A percentile compares a stretch with the other conserved stretches of the same genome.
Conservation (phyloP, 495 filamentous ascomycete species). For the Trichoderma virens region DNA sequence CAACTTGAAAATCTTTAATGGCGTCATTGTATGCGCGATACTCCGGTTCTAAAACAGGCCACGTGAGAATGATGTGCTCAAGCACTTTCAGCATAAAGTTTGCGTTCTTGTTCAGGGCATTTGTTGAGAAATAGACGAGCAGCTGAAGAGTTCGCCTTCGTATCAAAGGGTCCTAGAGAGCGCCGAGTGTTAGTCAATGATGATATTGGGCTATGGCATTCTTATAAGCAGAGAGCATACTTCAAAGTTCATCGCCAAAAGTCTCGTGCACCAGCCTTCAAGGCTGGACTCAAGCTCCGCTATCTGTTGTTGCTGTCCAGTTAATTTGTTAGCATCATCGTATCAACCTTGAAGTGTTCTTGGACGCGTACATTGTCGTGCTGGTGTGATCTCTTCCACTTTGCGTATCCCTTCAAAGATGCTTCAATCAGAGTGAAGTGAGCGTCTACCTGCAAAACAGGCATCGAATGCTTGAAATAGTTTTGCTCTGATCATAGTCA, state of each 20-base stretch:
- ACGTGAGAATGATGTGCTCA: constrained; percentile 80
- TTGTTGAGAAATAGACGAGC: constrained; percentile 76
- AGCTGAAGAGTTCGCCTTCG: constrained; percentile 77
- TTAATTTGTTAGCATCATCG: constrained; percentile 13
- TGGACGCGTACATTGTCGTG: background rate
- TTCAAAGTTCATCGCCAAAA: constrained; percentile 71
- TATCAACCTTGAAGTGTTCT: background rate
- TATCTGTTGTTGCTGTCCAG: constrained; percentile 49
- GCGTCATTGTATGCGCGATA: constrained; percentile 75
- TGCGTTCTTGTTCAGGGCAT: constrained; percentile 67
- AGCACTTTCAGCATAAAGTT: constrained; percentile 79
- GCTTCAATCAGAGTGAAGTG: constrained; percentile 87
- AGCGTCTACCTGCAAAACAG: constrained; percentile 73
- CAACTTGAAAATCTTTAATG: constrained; percentile 76
- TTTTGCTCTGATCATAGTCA: constrained; percentile 45
- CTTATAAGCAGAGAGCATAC: constrained; percentile 24
- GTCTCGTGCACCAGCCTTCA: constrained; percentile 69
- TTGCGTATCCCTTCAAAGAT: constrained; percentile 81
- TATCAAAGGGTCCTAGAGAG: constrained; percentile 68
- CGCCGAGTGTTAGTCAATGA: constrained; percentile 11
- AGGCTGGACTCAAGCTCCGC: constrained; percentile 57
- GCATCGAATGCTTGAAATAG: constrained; percentile 74
- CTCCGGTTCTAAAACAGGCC: constrained; percentile 58
- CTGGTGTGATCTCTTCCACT: constrained; percentile 49
- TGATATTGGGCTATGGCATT: background rate